A percentile compares a stretch with the other conserved stretches of the same genome.
phyloP scores from a whole-genome alignment of 1,284 basidiomycete genomes.

The Ceratobasidium sp. region DNA sequence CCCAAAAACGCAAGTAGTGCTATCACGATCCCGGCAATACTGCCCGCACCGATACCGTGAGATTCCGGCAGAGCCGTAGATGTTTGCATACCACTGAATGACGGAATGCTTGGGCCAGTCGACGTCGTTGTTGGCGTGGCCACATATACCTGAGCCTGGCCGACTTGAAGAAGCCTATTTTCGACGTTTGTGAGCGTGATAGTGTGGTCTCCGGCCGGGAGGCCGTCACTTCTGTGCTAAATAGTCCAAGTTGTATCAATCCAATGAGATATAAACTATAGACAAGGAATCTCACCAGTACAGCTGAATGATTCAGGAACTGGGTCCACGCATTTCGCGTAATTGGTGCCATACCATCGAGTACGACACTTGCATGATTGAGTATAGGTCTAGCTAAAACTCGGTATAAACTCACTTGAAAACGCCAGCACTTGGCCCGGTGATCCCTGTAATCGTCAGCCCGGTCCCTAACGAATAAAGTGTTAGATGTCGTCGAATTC shows the following conservation, averaged over 20 bases:
- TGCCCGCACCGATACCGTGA: background rate
- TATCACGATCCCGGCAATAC: background rate
- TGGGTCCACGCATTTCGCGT: background rate
- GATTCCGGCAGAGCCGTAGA: background rate
- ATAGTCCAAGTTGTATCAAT: background rate
- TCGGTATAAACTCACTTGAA: background rate
- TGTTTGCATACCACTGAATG: background rate
- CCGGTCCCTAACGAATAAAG: background rate
- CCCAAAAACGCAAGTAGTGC: background rate
- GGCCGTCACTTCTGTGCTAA: background rate
- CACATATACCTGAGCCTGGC: background rate
- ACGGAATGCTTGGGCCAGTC: background rate
- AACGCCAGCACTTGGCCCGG: background rate
- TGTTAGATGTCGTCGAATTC: background rate
- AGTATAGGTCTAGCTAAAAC: background rate
- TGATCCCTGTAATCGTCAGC: background rate
- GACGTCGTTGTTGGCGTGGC: background rate
- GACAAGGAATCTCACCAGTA: background rate
- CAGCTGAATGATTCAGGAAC: background rate
- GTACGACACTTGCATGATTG: background rate
- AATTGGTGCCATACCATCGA: background rate
- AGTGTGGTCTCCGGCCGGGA: background rate
- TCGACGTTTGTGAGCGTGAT: background rate
- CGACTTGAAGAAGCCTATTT: background rate
- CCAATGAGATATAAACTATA: background rate